phyloP scores from a whole-genome alignment of 2,329 filamentous ascomycete genomes.

The Lachnellula occidentalis region DNA sequence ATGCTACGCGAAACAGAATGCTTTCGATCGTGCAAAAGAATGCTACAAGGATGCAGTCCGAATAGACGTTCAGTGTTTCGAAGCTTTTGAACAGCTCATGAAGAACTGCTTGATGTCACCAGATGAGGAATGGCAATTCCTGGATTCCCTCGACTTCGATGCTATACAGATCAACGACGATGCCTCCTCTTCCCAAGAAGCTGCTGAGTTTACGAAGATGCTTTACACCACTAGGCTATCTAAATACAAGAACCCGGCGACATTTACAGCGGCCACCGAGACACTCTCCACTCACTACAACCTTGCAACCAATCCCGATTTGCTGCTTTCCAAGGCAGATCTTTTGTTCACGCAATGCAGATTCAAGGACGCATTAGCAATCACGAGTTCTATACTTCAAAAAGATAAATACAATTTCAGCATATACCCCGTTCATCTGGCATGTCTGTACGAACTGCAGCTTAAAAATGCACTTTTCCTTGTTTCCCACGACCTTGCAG shows the following conservation, averaged over 20 bases:
- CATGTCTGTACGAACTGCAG: constrained; percentile 81
- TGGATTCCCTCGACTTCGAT: constrained; percentile 80
- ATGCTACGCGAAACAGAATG: constrained; percentile 95
- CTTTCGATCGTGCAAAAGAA: constrained; percentile 93
- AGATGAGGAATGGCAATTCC: constrained; percentile 64
- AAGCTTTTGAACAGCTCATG: constrained; percentile 97
- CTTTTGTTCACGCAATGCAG: constrained; percentile 91
- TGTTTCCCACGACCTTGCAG: constrained; percentile 85
- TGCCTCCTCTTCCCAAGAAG: constrained; percentile 69
- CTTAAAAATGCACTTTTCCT: constrained; percentile 87
- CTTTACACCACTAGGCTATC: constrained; percentile 93
- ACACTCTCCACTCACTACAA: constrained; percentile 92
- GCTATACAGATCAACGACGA: constrained; percentile 64
- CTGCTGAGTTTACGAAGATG: constrained; percentile 89
- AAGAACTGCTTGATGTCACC: constrained; percentile 87
- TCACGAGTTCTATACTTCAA: constrained; percentile 78
- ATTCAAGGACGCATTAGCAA: constrained; percentile 77
- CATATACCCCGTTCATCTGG: constrained; percentile 85
- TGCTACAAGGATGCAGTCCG: constrained; percentile 97
- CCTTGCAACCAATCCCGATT: constrained; percentile 78
- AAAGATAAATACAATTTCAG: constrained; percentile 84
- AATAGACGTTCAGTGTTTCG: constrained; percentile 97
- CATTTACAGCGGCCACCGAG: constrained; percentile 81
- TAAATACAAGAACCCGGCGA: constrained; percentile 83
- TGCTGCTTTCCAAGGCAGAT: constrained; percentile 84